Evolutionary conservation across 2,329 filamentous ascomycete species (phyloP), one percentile per base, ranked within the genome.

Genomic region (Alternaria panax): DNA sequence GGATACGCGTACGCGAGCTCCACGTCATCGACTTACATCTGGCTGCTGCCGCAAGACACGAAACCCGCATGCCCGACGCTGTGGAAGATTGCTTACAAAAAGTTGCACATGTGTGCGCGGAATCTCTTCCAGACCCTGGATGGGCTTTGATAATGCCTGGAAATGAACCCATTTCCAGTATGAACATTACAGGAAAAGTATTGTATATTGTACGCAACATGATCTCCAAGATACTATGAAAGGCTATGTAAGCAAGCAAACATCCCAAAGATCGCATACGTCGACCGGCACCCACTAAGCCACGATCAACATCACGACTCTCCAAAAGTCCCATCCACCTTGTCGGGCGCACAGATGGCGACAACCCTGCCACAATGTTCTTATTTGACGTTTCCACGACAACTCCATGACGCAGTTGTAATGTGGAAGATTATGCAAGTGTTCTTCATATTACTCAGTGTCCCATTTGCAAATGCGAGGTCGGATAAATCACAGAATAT

Each of bases 1-100:
- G 30, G 57, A 52, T 67, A 68, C 63, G 66, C 69, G 61, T 67
- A 68, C 64, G 66, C 69, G 60, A 68, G 65, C 58, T 58, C 59
- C 62, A 70, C 69, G 66, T 70, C 65, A 71, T 70, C 54, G 42
- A 52, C 32, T 43, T 43, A 38, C 47, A 55, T 34, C 41, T 57
- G 36, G 32, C n/a, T 50, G 28, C 45, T 48, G 28, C 51, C 51
- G 36, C 34, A 42, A 42, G 20, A 41, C 43, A 48, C 38, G 28
- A 24, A 40, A 54, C 25, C 28, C 22, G 34, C 51, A 34, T 30
- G 20, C 14, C 40, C n/a, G 30, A 52, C 22, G n/a, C 18, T 16
- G 47, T 43, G 18, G 5, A 18, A 11, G 32, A 16, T 28, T 20
- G 14, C 40, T 46, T 6, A 54, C 25, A n/a, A 8, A 30, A 22